Evolutionary conservation across 2,329 filamentous ascomycete genomes (phyloP).

Genomic region (Ceratocystis variospora): DNA sequence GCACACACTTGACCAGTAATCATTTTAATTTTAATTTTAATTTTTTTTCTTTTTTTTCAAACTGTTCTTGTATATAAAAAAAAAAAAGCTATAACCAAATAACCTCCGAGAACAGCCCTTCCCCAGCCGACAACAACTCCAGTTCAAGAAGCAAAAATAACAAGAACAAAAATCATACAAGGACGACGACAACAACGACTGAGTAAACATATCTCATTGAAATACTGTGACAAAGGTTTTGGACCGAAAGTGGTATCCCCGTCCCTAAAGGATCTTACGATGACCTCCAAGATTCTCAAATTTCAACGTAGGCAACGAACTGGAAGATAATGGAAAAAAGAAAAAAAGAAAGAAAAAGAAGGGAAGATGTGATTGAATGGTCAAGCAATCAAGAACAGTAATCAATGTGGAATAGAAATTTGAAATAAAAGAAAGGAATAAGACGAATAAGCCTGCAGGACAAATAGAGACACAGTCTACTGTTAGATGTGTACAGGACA

Average conservation of each 20-base stretch:
- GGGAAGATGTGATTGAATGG: neutral
- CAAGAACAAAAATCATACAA: neutral
- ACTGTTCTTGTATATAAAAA: neutral
- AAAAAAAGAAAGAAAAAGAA: neutral
- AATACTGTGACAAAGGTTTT: neutral
- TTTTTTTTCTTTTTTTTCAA: neutral
- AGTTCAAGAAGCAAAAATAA: neutral
- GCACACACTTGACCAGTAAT: neutral
- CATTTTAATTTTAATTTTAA: too few species aligned
- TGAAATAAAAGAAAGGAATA: neutral
- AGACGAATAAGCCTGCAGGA: slow-evolving; percentile 5
- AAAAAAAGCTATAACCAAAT: neutral
- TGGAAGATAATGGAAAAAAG: neutral
- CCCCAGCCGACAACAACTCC: neutral
- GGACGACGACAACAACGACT: neutral
- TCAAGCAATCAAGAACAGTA: neutral
- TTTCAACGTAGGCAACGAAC: neutral
- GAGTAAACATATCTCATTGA: neutral
- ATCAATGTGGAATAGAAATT: slow-evolving; percentile 8
- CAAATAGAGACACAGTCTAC: slow-evolving; percentile 18
- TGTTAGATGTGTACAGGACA: slow-evolving; percentile 14
- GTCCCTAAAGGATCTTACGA: neutral
- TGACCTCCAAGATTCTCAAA: neutral
- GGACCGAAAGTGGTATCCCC: neutral
- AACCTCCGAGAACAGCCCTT: neutral